phyloP scores from a whole-genome alignment of 768 basidiomycete species.

The Cystobasidium ongulense region DNA sequence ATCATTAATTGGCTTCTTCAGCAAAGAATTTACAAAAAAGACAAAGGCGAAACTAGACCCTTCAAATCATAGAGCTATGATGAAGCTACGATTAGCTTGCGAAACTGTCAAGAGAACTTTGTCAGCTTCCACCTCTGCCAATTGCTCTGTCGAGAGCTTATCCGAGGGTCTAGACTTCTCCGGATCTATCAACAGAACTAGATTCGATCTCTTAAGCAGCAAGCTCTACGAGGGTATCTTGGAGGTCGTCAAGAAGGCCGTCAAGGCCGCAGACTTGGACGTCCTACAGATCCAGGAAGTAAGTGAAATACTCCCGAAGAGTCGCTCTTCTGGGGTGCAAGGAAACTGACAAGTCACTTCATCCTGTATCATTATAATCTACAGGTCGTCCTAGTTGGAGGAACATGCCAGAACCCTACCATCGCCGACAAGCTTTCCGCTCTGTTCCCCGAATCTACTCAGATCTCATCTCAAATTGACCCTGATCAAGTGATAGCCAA shows the following conservation, averaged over 20 bases:
- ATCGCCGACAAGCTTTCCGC: conserved; percentile 45
- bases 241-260: conserved; percentile 44
- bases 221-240: conserved; percentile 41
- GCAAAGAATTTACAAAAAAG: conserved; percentile 94
- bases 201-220: conserved; percentile 48
- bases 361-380: not conserved
- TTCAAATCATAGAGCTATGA: conserved; percentile 72
- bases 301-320: conserved; percentile 15
- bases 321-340: not conserved
- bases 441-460: conserved; percentile 46
- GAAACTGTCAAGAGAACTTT: conserved; percentile 92
- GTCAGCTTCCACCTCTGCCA: conserved; percentile 74
- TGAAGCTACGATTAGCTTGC: conserved; percentile 84
- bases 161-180: conserved; percentile 90
- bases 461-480: conserved; percentile 47
- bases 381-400: conserved; percentile 48
- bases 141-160: conserved; percentile 84
- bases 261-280: conserved; percentile 45
- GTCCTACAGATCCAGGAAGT: conserved; percentile 48
- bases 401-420: conserved; percentile 48
- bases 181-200: conserved; percentile 52
- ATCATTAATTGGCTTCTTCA: conserved; percentile 79
- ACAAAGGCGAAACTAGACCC: conserved; percentile 64
- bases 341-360: not conserved
- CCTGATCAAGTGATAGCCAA: conserved; percentile 49